These are phyloP conservation scores for Rhizoctonia solani DNA, from an alignment of 1,284 basidiomycete species.

Conservation along the genomic window DNA sequence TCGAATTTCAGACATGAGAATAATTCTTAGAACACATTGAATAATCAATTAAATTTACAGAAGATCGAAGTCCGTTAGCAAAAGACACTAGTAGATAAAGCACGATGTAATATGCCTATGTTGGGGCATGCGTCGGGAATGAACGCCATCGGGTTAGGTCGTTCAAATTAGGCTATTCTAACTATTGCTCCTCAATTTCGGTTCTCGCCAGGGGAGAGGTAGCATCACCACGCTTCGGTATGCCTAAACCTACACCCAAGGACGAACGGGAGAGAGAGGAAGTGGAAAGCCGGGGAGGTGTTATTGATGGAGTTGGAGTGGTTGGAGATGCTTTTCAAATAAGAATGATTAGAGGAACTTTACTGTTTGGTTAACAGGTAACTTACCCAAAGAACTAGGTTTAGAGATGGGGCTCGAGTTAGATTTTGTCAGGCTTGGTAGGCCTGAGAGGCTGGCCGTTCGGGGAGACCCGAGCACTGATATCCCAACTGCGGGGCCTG, in stretches of 20 bases:
- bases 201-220: conserved; percentile 29
- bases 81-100: neutral
- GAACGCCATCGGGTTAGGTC: no score
- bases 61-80: conserved; percentile 10
- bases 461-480: conserved; percentile 7
- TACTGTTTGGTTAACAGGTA: neutral
- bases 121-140: neutral
- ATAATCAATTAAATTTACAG: conserved; percentile 29
- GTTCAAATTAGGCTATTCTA: neutral
- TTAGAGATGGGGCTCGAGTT: conserved; percentile 4
- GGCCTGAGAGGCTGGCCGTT: conserved; percentile 6
- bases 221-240: conserved; percentile 31
- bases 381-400: conserved; percentile 5
- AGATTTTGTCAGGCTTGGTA: conserved; percentile 14
- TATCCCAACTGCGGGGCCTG: neutral
- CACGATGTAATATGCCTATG: neutral
- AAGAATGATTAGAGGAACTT: neutral
- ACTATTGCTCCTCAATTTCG: conserved; percentile 10
- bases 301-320: conserved; percentile 16
- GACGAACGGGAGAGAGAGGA: conserved; percentile 30
- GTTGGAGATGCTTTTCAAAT: conserved; percentile 19
- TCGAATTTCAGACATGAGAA: no score
- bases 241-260: conserved; percentile 8
- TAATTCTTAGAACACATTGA: neutral
- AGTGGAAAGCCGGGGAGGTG: conserved; percentile 25